phyloP scores from a whole-genome alignment of 371 early-diverging fungal species.

The Mucor velutinosus region DNA sequence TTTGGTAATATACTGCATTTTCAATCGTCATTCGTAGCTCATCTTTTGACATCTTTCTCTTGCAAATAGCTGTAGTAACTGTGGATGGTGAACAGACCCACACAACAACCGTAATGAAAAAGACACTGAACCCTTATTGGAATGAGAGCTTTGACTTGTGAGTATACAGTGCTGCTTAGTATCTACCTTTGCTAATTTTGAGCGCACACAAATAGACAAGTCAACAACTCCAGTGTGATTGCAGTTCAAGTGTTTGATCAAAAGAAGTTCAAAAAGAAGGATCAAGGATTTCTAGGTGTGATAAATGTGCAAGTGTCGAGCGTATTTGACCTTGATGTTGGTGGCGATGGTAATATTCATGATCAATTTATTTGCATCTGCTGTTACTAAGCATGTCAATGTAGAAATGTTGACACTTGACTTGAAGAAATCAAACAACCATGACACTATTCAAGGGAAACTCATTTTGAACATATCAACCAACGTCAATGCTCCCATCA shows the following conservation, averaged over 20 bases:
- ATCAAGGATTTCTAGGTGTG: slow-evolving; percentile 95
- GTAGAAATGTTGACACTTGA: slow-evolving; percentile 88
- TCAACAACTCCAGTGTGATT: slow-evolving; percentile 78
- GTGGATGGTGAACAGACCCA: slow-evolving; percentile 89
- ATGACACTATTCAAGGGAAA: slow-evolving; percentile 87
- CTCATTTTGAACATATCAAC: slow-evolving; percentile 74
- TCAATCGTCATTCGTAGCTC: background rate
- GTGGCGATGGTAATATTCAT: slow-evolving; percentile 65
- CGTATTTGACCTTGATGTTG: slow-evolving; percentile 75
- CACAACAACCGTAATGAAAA: slow-evolving; percentile 79
- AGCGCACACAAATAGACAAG: slow-evolving; percentile 49
- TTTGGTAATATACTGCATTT: slow-evolving; percentile 60
- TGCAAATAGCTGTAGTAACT: slow-evolving; percentile 79
- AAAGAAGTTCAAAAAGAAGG: slow-evolving; percentile 92
- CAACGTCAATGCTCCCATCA: slow-evolving; percentile 52
- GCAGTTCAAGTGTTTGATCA: slow-evolving; percentile 97
- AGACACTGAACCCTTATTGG: slow-evolving; percentile 84
- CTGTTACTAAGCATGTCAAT: background rate
- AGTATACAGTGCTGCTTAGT: slow-evolving; percentile 2
- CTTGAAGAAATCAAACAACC: slow-evolving; percentile 80
- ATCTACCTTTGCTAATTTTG: background rate
- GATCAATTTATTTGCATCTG: background rate
- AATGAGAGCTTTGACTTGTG: slow-evolving; percentile 77
- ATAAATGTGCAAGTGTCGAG: slow-evolving; percentile 84
- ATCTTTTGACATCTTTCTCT: background rate